These are phyloP conservation scores for Pythium brassicae DNA, from an alignment of 352 stramenopile genomes.

Conservation along the genomic window DNA sequence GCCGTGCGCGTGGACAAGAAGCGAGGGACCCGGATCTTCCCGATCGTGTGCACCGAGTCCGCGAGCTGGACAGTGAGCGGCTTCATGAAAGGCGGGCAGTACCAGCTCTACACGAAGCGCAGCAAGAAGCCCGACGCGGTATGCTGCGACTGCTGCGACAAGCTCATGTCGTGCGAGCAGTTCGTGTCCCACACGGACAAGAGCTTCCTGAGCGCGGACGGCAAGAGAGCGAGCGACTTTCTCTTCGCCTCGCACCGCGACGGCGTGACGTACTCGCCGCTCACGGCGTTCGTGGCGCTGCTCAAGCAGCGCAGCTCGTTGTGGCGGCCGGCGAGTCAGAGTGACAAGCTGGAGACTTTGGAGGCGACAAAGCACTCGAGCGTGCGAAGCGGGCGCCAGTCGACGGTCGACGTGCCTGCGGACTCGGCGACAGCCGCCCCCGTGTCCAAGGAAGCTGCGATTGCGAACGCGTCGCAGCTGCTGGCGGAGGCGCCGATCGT, in stretches of 20 bases:
- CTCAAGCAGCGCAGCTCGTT: background rate
- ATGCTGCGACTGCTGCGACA: slow-evolving; percentile 8
- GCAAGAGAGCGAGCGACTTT: slow-evolving; percentile 3
- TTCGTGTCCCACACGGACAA: slow-evolving; percentile 12
- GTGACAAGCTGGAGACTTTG: no score
- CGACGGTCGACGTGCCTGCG: no score
- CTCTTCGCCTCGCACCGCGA: slow-evolving; percentile 9
- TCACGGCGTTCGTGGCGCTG: slow-evolving; percentile 6
- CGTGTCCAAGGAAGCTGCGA: no score
- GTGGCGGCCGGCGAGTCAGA: no score
- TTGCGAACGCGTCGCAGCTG: no score
- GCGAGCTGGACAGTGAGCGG: background rate
- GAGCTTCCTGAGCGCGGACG: background rate
- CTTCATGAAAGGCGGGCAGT: slow-evolving; percentile 1
- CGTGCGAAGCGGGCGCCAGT: no score
- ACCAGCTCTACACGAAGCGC: background rate
- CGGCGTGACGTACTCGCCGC: background rate
- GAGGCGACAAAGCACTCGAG: background rate
- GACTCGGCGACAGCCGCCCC: no score
- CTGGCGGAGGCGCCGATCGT: background rate
- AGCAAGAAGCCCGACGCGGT: background rate
- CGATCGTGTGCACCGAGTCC: slow-evolving; percentile 10
- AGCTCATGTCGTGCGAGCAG: slow-evolving; percentile 3
- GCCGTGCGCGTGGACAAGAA: background rate
- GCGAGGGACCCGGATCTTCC: background rate